phyloP scores from a whole-genome alignment of 371 early-diverging fungal genomes.

The Mortierella sp. region DNA sequence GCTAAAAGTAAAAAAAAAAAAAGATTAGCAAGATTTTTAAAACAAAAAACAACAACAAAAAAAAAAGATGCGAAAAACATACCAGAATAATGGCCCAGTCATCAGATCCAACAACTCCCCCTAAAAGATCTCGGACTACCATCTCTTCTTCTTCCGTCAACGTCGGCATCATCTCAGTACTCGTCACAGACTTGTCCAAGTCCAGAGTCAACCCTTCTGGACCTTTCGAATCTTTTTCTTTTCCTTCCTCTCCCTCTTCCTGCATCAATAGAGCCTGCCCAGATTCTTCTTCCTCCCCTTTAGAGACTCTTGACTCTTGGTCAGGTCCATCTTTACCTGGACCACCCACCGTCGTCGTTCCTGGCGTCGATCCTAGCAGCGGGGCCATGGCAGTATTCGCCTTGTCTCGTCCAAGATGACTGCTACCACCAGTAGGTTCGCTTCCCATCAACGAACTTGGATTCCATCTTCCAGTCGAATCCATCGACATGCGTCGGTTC shows the following conservation, averaged over 20 bases:
- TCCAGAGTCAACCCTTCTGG: not conserved
- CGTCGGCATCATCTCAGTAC: not conserved
- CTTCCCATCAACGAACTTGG: no score
- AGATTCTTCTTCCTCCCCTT: no score
- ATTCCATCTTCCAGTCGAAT: no score
- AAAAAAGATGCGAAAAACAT: not conserved
- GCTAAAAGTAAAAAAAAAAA: conserved; percentile 3
- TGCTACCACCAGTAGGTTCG: no score
- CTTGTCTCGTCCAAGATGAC: no score
- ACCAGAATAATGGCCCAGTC: conserved; percentile 50
- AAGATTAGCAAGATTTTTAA: not conserved
- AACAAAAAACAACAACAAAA: not conserved
- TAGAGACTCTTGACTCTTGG: no score
- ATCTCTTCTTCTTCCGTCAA: conserved; percentile 44
- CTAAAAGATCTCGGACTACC: conserved; percentile 42
- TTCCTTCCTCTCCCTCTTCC: not conserved
- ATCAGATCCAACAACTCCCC: conserved; percentile 39
- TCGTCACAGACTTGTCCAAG: not conserved
- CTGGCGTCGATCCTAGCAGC: not conserved
- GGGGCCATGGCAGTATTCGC: not conserved
- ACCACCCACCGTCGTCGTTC: not conserved
- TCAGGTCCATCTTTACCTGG: no score
- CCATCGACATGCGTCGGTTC: no score
- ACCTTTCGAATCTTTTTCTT: not conserved
- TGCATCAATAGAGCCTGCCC: no score